Evolutionary conservation across 129 eudicot genomes (phyloP).

Genomic region (Pseudognaphalium luteoalbum): DNA sequence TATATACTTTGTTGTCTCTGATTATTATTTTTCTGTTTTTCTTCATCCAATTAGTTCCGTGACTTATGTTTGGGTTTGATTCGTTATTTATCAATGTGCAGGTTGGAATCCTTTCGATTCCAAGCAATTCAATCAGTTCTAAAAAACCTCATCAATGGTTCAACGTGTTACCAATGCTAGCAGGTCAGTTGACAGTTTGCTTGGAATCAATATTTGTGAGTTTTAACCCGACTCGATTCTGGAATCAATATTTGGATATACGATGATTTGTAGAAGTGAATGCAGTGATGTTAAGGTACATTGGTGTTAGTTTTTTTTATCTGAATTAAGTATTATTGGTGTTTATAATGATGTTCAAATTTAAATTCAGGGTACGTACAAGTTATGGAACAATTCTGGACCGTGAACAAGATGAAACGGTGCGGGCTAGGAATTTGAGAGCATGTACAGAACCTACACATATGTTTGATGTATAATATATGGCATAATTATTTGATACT

Average conservation of each 20-base stretch:
- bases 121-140: background rate
- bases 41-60: no score
- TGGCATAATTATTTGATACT: no score
- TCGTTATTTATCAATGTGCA: no score
- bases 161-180: background rate
- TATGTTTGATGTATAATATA: no score
- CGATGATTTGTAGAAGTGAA: background rate
- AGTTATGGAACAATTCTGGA: slow-evolving; percentile 17
- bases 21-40: no score
- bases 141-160: slow-evolving; percentile 7
- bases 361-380: background rate
- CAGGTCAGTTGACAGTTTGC: background rate
- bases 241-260: background rate
- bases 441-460: no score
- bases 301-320: slow-evolving; percentile 41
- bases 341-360: background rate
- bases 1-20: no score
- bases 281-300: slow-evolving; percentile 21
- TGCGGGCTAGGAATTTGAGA: no score
- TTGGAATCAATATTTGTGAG: background rate
- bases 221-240: background rate
- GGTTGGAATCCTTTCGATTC: slow-evolving; percentile 8
- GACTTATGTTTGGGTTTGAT: no score
- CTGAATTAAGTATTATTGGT: background rate
- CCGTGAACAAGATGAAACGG: slow-evolving; percentile 9